Evolutionary conservation across 495 filamentous ascomycete genomes (phyloP).

Genomic region (Penicillium verhagenii): DNA sequence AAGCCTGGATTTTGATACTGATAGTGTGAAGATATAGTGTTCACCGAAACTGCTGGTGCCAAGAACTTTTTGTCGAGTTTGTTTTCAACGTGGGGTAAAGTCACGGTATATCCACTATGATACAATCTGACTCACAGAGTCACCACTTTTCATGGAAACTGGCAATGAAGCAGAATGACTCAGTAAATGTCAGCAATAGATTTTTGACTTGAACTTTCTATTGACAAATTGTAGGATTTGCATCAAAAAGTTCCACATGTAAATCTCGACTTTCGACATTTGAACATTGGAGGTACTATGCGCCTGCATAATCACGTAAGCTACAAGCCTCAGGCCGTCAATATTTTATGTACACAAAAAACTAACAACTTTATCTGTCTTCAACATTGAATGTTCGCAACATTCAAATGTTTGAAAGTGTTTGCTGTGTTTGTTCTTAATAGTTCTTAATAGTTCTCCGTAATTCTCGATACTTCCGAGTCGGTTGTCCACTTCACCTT

Average conservation of each 20-base stretch:
- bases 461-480: neutral
- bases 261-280: neutral
- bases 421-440: neutral
- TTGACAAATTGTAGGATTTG: neutral
- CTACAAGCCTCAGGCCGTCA: neutral
- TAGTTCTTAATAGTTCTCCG: neutral
- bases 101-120: constrained; percentile 10
- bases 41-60: constrained; percentile 2
- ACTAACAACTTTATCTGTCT: neutral
- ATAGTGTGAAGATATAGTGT: constrained; percentile 4
- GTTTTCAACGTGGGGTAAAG: constrained; percentile 4
- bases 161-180: neutral
- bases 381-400: no score
- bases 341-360: neutral
- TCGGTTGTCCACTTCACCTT: neutral
- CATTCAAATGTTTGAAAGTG: neutral
- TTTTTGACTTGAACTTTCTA: neutral
- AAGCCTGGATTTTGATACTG: neutral
- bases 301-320: neutral
- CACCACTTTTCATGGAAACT: constrained; percentile 4
- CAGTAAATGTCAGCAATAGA: neutral
- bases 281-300: no score
- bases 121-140: constrained; percentile 27
- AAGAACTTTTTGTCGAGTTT: constrained; percentile 8
- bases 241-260: no score